Conservation (phyloP, 345 rosid genomes). For the Brassica incana region DNA sequence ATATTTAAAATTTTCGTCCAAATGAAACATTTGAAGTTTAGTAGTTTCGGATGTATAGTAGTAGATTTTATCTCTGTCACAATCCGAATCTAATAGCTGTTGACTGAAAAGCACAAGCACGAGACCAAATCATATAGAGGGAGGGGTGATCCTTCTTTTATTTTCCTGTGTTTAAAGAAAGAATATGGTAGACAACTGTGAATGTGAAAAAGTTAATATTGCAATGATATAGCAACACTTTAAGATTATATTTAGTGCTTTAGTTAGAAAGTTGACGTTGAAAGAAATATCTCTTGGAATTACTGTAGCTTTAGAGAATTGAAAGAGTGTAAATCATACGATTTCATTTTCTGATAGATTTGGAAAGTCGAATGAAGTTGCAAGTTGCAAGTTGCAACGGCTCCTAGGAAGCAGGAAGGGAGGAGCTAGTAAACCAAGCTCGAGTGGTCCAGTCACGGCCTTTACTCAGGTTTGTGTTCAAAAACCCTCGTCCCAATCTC, state of each 20-base stretch:
- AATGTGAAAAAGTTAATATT: constrained; percentile 3
- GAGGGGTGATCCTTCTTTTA: not conserved
- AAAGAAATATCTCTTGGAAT: not conserved
- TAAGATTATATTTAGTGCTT: not conserved
- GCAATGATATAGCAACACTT: not conserved
- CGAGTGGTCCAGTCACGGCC: not conserved
- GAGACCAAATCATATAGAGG: constrained; percentile 3
- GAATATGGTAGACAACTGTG: constrained; percentile 3
- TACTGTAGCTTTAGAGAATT: not conserved
- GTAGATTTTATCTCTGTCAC: not conserved
- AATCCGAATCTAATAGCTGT: not conserved
- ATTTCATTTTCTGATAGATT: not conserved
- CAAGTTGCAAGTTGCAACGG: not conserved
- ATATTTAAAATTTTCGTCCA: not conserved
- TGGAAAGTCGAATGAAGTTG: not conserved
- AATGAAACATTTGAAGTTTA: not conserved
- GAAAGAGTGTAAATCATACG: not conserved
- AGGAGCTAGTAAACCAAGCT: not conserved
- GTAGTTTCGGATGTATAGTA: not conserved
- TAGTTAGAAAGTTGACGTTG: not conserved
- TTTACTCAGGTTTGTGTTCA: not conserved
- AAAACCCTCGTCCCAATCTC: not conserved
- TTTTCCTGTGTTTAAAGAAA: not conserved
- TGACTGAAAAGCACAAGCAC: not conserved
- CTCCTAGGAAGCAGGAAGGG: not conserved